A percentile compares a stretch with the other conserved stretches of the same genome.
Conservation (phyloP, 139 green algal genomes). For the Chlamydomonas applanata region DNA sequence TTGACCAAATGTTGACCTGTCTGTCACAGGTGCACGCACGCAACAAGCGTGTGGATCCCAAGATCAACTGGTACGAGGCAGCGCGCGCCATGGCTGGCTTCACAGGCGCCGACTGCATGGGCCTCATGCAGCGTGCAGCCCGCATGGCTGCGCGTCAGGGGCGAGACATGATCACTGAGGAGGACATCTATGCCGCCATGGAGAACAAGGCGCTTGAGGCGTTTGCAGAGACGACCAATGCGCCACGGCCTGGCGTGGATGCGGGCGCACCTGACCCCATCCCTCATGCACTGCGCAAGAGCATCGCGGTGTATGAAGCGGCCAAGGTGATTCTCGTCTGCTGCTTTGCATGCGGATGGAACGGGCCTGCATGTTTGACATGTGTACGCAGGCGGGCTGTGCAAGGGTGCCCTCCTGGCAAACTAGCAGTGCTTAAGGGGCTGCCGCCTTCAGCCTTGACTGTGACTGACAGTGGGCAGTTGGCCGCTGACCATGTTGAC, state of each 20-base stretch:
- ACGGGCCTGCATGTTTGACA: no score
- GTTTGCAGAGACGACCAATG: slow-evolving; percentile 3
- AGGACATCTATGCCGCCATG: slow-evolving; percentile 85
- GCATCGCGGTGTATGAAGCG: slow-evolving; percentile 82
- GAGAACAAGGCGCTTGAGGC: slow-evolving; percentile 68
- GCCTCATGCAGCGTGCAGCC: slow-evolving; percentile 83
- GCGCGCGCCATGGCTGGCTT: slow-evolving; percentile 83
- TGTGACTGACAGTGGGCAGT: no score
- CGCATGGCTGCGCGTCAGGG: slow-evolving; percentile 73
- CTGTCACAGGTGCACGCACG: slow-evolving; percentile 75
- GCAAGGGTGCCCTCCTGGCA: no score
- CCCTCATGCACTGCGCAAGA: slow-evolving; percentile 39
- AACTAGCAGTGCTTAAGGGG: no score
- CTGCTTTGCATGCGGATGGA: no score
- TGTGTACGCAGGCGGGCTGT: no score
- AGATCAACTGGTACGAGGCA: slow-evolving; percentile 79
- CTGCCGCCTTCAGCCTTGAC: no score
- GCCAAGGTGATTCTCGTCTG: slow-evolving; percentile 38
- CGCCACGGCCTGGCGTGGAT: not conserved
- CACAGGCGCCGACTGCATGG: slow-evolving; percentile 91
- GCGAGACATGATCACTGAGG: slow-evolving; percentile 65
- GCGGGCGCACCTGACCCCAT: slow-evolving; percentile 29
- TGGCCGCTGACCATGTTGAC: no score
- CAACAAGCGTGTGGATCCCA: slow-evolving; percentile 71
- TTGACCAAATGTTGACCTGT: not conserved